Conservation (phyloP, 345 rosid genomes). For the Laguncularia racemosa region DNA sequence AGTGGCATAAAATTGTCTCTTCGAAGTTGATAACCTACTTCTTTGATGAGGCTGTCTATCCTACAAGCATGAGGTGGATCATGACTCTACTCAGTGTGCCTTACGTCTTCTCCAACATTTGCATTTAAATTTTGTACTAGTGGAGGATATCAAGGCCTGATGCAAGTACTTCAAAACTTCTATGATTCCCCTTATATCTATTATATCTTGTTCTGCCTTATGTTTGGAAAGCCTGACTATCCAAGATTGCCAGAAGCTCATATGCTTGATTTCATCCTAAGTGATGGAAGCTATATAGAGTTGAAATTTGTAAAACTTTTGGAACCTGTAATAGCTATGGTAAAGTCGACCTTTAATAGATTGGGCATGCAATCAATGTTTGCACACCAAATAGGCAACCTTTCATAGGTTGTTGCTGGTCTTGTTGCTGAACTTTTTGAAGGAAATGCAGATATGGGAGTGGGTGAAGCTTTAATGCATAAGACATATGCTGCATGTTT, state of each 20-base stretch:
- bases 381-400: slow-evolving; percentile 87
- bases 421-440: slow-evolving; percentile 93
- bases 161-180: slow-evolving; percentile 84
- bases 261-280: slow-evolving; percentile 95
- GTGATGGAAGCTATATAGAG: slow-evolving; percentile 70
- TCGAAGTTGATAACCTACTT: slow-evolving; percentile 94
- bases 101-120: slow-evolving; percentile 91
- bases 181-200: slow-evolving; percentile 98
- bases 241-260: slow-evolving; percentile 98
- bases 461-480: slow-evolving; percentile 99
- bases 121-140: slow-evolving; percentile 85
- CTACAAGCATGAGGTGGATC: slow-evolving; percentile 99
- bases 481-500: slow-evolving; percentile 98
- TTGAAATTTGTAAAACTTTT: slow-evolving; percentile 85
- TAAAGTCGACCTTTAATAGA: slow-evolving; percentile 91
- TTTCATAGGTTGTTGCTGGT: slow-evolving; percentile 80
- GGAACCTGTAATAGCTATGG: slow-evolving; percentile 93
- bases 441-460: slow-evolving; percentile 83
- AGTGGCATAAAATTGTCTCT: slow-evolving; percentile 98
- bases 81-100: slow-evolving; percentile 96
- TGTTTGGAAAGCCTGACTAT: slow-evolving; percentile 92
- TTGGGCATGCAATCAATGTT: slow-evolving; percentile 76
- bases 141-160: slow-evolving; percentile 90
- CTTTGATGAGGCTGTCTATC: slow-evolving; percentile 99
- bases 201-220: slow-evolving; percentile 86